These are phyloP conservation scores for Tetracladium setigerum DNA, from an alignment of 495 filamentous ascomycete genomes.

Conservation along the genomic window DNA sequence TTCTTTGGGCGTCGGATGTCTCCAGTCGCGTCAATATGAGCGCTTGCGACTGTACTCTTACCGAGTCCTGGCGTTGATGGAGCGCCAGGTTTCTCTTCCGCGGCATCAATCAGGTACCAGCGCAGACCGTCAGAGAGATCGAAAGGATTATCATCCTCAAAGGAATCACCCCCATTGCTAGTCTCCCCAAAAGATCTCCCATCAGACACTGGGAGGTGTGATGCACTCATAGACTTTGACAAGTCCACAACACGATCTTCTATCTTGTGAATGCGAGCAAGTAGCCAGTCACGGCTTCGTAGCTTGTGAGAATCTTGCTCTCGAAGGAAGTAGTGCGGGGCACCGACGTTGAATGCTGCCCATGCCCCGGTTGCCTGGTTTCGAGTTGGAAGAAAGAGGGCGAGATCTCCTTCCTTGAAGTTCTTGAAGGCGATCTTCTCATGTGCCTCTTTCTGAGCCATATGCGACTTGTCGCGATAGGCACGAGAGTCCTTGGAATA, in stretches of 20 bases:
- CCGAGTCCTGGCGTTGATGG: conserved; percentile 82
- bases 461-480: conserved; percentile 83
- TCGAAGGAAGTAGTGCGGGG: conserved; percentile 92
- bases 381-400: conserved; percentile 87
- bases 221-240: conserved; percentile 58
- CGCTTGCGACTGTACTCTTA: conserved; percentile 85
- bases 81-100: conserved; percentile 91
- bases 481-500: conserved; percentile 78
- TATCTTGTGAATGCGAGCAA: conserved; percentile 86
- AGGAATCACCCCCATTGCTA: conserved; percentile 43
- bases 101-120: conserved; percentile 92
- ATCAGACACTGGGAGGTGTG: conserved; percentile 40
- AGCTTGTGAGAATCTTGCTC: conserved; percentile 88
- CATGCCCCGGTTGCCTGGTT: conserved; percentile 92
- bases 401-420: conserved; percentile 95
- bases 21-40: conserved; percentile 76
- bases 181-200: conserved; percentile 41
- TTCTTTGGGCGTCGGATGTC: conserved; percentile 49
- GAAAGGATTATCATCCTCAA: conserved; percentile 93
- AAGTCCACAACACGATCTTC: conserved; percentile 93
- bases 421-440: conserved; percentile 95
- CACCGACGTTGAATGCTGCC: conserved; percentile 97
- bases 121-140: conserved; percentile 90
- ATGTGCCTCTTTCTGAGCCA: conserved; percentile 78
- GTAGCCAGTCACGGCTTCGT: conserved; percentile 77